Base-by-base conservation (phyloP, 768 basidiomycete species). In the Phylloporus arenicola region DNA sequence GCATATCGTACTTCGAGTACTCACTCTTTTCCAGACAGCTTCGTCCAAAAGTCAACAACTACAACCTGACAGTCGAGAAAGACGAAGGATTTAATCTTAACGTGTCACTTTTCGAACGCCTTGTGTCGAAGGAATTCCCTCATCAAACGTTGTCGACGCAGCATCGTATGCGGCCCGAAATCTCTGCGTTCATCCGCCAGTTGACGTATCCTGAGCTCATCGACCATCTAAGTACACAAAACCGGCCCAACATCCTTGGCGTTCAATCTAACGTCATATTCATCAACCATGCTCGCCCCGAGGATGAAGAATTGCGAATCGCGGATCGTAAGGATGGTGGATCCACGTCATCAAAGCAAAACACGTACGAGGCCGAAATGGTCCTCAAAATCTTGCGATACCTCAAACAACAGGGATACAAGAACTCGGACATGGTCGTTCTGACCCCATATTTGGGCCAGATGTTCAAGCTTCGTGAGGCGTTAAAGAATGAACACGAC, bases 121-220 rank as follows among this genome's bases (percentile, higher is more conserved):
- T 86, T 7, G 79, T 86, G 22, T 58, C 80, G 6, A 75, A 76
- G 53, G 77, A 73, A 0, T 87, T 80, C 54, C 84, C 85, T 3
- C 86, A 87, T 57, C 58, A 68, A 49, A 80, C 75, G 0, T 72
- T 88, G 14, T 56, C 60, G 1, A 61, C 73, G 34, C 85, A 88
- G 51, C 85, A 88, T 57, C 79, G 85, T 6, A 87, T 87, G 85
- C 70, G 85, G 3, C 86, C 85, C 0, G 84, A 86, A 57, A 86
- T 87, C n/a, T 83, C 86, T 9, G 60, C 73, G 0, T 71, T 86
- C 25, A 72, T 88, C 35, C 76, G 85, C 12, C 56, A 70, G 13
- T 70, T 88, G 17, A 87, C 85, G 0, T 87, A 88, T 54, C 83
- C 82, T 0, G 81, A 84, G 27, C 78, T 88, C n/a, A 47, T 68